Percentiles rank a stretch among this genome's conserved stretches.
phyloP scores from a whole-genome alignment of 495 filamentous ascomycete species.

The Penicillium pulvis region DNA sequence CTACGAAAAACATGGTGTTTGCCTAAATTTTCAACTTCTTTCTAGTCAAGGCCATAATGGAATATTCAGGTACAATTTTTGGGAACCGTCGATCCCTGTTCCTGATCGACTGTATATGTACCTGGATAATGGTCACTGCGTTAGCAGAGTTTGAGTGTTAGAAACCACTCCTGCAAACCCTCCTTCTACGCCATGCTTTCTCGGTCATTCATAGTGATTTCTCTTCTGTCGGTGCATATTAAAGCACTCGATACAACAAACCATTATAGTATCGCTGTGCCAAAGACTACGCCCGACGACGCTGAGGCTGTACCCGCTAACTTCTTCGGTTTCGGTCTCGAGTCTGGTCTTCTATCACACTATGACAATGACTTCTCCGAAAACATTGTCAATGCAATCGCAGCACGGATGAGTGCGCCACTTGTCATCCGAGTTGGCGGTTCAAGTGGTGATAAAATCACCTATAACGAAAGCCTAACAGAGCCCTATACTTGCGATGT shows the following conservation, averaged over 20 bases:
- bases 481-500: slow-evolving; percentile 6
- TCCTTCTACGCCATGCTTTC: too few species aligned
- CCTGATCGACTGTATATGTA: too few species aligned
- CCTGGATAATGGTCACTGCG: too few species aligned
- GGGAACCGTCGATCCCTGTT: too few species aligned
- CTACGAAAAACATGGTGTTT: too few species aligned
- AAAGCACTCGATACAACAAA: neutral
- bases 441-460: slow-evolving; percentile 23
- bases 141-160: too few species aligned
- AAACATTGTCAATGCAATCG: slow-evolving; percentile 25
- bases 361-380: slow-evolving; percentile 22
- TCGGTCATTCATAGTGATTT: neutral
- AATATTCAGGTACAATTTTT: too few species aligned
- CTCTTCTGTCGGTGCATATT: neutral
- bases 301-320: slow-evolving; percentile 21
- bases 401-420: slow-evolving; percentile 17
- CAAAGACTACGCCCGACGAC: slow-evolving; percentile 7
- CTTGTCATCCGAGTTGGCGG: slow-evolving; percentile 28
- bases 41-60: too few species aligned
- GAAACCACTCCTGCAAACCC: too few species aligned
- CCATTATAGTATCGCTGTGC: slow-evolving; percentile 4
- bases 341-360: slow-evolving; percentile 18
- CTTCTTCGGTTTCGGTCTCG: slow-evolving; percentile 30
- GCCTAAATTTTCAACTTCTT: too few species aligned
- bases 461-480: slow-evolving; percentile 13